Evolutionary conservation across 805 yeast genomes (phyloP).

Genomic region (Myxozyma melibiosi): DNA sequence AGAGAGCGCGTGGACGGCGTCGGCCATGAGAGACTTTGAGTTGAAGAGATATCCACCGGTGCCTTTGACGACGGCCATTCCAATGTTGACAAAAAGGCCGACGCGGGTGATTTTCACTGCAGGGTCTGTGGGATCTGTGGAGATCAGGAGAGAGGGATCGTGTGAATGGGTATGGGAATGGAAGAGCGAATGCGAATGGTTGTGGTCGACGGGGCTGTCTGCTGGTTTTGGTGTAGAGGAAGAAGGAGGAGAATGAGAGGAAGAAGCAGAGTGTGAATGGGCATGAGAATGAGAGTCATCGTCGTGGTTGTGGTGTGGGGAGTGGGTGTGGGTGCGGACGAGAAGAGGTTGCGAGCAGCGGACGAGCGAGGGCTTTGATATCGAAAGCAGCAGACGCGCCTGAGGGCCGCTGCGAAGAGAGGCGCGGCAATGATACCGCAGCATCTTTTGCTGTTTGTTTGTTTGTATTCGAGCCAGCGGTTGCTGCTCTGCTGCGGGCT

Average conservation of each 20-base stretch:
- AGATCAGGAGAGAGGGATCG: slow-evolving; percentile 20
- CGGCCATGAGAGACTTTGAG: slow-evolving; percentile 92
- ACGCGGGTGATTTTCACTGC: slow-evolving; percentile 93
- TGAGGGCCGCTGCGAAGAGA: too few relatives aligned
- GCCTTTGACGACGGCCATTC: slow-evolving; percentile 85
- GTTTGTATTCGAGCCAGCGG: too few relatives aligned
- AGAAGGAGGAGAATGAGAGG: neutral
- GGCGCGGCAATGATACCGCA: too few relatives aligned
- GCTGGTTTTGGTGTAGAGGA: too few relatives aligned
- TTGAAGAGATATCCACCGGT: slow-evolving; percentile 90
- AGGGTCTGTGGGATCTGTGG: slow-evolving; percentile 62
- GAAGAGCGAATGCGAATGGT: slow-evolving; percentile 27
- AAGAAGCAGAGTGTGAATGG: too few relatives aligned
- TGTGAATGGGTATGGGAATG: slow-evolving; percentile 29
- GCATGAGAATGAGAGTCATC: neutral
- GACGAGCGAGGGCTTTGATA: too few relatives aligned
- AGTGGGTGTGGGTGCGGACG: neutral
- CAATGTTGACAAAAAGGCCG: slow-evolving; percentile 80
- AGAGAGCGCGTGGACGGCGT: slow-evolving; percentile 88
- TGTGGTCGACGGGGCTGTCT: slow-evolving; percentile 8
- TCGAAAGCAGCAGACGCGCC: too few relatives aligned
- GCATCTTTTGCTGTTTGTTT: too few relatives aligned
- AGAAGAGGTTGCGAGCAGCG: too few relatives aligned
- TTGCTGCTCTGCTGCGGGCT: too few relatives aligned
- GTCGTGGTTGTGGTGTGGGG: neutral